These are phyloP conservation scores for Ogataea trehalophila DNA, from an alignment of 805 yeast genomes.

Conservation along the genomic window DNA sequence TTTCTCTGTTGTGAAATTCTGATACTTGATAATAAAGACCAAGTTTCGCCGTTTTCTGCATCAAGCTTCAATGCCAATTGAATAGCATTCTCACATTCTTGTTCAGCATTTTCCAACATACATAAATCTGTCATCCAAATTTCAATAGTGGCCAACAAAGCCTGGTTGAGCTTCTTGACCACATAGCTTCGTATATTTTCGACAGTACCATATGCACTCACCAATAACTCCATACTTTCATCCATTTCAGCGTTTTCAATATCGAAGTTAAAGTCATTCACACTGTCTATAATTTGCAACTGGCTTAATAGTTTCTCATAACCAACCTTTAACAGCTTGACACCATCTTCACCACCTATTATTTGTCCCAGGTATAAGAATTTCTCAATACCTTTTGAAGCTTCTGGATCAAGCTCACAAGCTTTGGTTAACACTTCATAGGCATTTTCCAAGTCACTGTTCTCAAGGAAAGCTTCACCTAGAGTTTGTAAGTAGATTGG, in stretches of 20 bases:
- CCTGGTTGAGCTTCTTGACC: conserved; percentile 63
- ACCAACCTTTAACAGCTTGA: conserved; percentile 58
- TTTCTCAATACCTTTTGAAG: conserved; percentile 66
- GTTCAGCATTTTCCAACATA: conserved; percentile 88
- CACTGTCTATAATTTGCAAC: conserved; percentile 27
- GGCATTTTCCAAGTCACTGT: conserved; percentile 75
- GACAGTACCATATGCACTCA: conserved; percentile 25
- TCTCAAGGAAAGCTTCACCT: conserved; percentile 78
- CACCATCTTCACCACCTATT: conserved; percentile 75
- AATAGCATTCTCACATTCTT: conserved; percentile 68
- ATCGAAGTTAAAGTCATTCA: not conserved
- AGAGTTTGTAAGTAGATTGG: conserved; percentile 48
- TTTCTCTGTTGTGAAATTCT: conserved; percentile 79
- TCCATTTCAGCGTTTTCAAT: conserved; percentile 11
- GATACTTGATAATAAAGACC: conserved; percentile 79
- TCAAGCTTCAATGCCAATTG: conserved; percentile 59
- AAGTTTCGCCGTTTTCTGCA: conserved; percentile 65
- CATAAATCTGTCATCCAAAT: conserved; percentile 98
- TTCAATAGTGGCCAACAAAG: conserved; percentile 80
- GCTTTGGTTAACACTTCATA: conserved; percentile 55
- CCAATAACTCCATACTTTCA: conserved; percentile 19
- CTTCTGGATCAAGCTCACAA: conserved; percentile 66
- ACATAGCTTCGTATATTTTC: conserved; percentile 32
- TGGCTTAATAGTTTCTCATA: conserved; percentile 44
- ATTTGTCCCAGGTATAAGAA: conserved; percentile 89